phyloP scores from a whole-genome alignment of 2,329 filamentous ascomycete species.

The Coniochaeta prunicola region DNA sequence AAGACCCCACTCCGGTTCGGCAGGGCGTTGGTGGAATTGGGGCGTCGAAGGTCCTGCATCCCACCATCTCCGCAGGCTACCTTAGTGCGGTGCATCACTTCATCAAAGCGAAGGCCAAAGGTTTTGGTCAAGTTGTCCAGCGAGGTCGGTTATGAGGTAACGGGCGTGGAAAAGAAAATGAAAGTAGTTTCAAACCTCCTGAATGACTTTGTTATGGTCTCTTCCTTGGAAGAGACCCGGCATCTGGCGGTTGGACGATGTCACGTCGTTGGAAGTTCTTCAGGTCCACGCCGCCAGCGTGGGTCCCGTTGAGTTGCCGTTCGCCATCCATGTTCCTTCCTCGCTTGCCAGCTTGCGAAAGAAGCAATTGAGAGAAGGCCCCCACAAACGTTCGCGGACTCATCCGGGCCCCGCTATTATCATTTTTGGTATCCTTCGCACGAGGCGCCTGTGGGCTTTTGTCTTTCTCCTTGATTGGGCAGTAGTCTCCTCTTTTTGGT shows the following conservation, averaged over 20 bases:
- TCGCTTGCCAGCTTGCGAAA: neutral
- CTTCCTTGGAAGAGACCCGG: neutral
- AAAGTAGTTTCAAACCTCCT: neutral
- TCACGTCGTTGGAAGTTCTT: neutral
- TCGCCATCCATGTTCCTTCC: neutral
- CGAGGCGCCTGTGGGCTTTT: neutral
- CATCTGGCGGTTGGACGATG: neutral
- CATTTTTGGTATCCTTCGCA: neutral
- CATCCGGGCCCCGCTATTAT: neutral
- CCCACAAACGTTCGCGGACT: neutral
- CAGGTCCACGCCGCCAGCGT: neutral
- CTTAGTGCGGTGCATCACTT: neutral
- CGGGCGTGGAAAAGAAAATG: neutral
- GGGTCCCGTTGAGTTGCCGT: neutral
- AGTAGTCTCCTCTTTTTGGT: neutral
- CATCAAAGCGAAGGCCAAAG: neutral
- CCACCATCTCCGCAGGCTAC: neutral
- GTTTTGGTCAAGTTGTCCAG: neutral
- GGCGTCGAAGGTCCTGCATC: neutral
- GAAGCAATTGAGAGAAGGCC: neutral
- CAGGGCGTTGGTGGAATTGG: neutral
- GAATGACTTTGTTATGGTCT: neutral
- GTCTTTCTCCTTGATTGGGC: neutral
- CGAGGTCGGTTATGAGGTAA: neutral
- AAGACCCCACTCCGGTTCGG: neutral